Evolutionary conservation across 2,329 filamentous ascomycete species (phyloP), one percentile per base, ranked within the genome.

Genomic region (Hypomyces rosellus): DNA sequence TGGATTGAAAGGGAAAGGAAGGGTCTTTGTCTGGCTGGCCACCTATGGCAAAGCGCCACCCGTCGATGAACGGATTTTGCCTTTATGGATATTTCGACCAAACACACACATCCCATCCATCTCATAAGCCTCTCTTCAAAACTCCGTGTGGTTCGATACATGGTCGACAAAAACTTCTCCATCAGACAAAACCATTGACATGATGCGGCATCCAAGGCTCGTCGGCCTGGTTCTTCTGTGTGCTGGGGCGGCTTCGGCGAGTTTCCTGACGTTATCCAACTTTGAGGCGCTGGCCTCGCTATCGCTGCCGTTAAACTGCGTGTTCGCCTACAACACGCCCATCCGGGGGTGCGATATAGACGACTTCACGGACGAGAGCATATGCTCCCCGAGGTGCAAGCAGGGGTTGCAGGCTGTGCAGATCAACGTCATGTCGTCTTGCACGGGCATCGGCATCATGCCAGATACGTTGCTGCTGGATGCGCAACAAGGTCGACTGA

Each of bases 271-370:
- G 4, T 64, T 76, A 25, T 65, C 69, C 42, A 66, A 66, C 55
- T 70, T 76, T 49, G 64, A 74, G 49, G 60, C 66, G 39, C 64
- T 76, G 49, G 60, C 64, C n/a, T 61, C 66, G 11, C 53, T 64
- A n/a, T 58, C 64, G 4, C 61, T 70, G 9, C 65, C 71, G 0
- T 49, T 69, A 34, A 56, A 55, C 39, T 76, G 74, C 55, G 60
- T 68, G 13, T 56, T 66, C 36, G 71, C 69, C 34, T 76, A 76
- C 61, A 69, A 71, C 55, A 60, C 62, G 5, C 65, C 66, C 5
- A 66, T 76, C 22, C 39, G 49, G n/a, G 64, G 65, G 45, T 76
- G 74, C 58, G 50, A 46, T 4, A 34, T 56, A 3, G 25, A 49
- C 49, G 73, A 75, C 55, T 74, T 74, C 22, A 14, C 4, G 5